Base-by-base conservation (phyloP, 257 asterid genomes). In the Striga asiatica region DNA sequence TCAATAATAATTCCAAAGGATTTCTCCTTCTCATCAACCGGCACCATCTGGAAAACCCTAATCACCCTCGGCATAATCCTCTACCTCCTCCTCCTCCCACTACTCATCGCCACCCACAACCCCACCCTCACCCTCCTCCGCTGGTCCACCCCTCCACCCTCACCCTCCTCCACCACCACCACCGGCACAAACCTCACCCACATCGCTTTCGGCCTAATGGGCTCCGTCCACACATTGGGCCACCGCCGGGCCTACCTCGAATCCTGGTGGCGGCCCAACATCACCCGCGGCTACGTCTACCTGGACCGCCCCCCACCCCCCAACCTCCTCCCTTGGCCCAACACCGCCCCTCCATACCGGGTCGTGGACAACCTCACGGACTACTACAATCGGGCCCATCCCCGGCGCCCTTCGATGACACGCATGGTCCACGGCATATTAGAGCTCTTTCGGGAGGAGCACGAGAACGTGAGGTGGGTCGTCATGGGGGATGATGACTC, bases 401-500 rank as follows among this genome's bases (percentile, higher is more conserved):
- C 84, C 81, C 0, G n/a, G n/a, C n/a, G n/a, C n/a, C n/a, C n/a
- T n/a, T n/a, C n/a, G n/a, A n/a, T n/a, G n/a, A n/a, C n/a, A n/a
- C 56, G 86, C 20, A 74, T 81, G 75, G 80, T 76, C 14, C 75
- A 78, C 16, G 86, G 77, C 28, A 78, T 81, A 3, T 60, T 67
- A 16, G 91, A 81, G 55, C 42, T 76, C 4, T 39, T 71, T 32
- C 35, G 83, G 35, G 77, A 78, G 68, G 71, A 66, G 14, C 70
- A 66, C 24, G 74, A 65, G 0, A 65, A 62, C 25, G 1, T 78
- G 37, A 53, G 91, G 53, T 81, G 91, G 91, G 18, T 78, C 18
- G 80, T 78, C 21, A 81, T 81, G 91, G 91, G 80, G 0, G 91
- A 81, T 48, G 91, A 81, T 25, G 91, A 81, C 20, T 31, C 91